phyloP scores from a whole-genome alignment of 2,329 filamentous ascomycete species.

The Hymenoscyphus fraxineus region DNA sequence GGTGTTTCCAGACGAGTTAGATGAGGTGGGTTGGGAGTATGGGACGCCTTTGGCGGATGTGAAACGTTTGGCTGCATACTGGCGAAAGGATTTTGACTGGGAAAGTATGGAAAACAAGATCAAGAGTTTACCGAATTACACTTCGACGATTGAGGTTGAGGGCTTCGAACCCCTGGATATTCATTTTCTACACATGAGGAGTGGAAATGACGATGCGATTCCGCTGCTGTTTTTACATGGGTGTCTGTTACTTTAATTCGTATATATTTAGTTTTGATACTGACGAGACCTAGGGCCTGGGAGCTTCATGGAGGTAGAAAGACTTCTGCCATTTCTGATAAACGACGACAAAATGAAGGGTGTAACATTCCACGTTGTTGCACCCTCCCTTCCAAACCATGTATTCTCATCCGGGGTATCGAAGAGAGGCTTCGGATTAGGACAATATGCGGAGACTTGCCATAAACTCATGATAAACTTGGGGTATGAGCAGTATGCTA shows the following conservation, averaged over 20 bases:
- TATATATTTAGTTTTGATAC: background rate
- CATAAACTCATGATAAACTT: slow-evolving; percentile 66
- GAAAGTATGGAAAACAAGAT: slow-evolving; percentile 53
- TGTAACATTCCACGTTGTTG: slow-evolving; percentile 52
- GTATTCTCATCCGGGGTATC: slow-evolving; percentile 43
- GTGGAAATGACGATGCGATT: slow-evolving; percentile 46
- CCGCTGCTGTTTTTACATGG: slow-evolving; percentile 59
- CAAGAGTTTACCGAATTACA: slow-evolving; percentile 57
- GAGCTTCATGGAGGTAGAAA: background rate
- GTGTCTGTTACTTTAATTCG: slow-evolving; percentile 37
- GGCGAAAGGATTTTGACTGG: slow-evolving; percentile 58
- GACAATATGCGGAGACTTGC: slow-evolving; percentile 60
- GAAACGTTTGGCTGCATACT: slow-evolving; percentile 53
- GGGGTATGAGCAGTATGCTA: slow-evolving; percentile 59
- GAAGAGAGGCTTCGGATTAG: slow-evolving; percentile 53
- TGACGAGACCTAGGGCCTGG: background rate
- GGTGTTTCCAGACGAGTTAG: slow-evolving; percentile 54
- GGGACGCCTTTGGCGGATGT: slow-evolving; percentile 58
- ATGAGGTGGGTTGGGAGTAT: slow-evolving; percentile 50
- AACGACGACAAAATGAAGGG: slow-evolving; percentile 16
- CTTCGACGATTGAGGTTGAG: slow-evolving; percentile 48
- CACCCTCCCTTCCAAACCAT: slow-evolving; percentile 53
- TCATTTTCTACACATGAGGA: slow-evolving; percentile 60
- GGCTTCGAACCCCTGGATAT: slow-evolving; percentile 57
- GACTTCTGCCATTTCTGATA: background rate